Base-by-base conservation (phyloP, 805 yeast species). In the Candida ulmi region DNA sequence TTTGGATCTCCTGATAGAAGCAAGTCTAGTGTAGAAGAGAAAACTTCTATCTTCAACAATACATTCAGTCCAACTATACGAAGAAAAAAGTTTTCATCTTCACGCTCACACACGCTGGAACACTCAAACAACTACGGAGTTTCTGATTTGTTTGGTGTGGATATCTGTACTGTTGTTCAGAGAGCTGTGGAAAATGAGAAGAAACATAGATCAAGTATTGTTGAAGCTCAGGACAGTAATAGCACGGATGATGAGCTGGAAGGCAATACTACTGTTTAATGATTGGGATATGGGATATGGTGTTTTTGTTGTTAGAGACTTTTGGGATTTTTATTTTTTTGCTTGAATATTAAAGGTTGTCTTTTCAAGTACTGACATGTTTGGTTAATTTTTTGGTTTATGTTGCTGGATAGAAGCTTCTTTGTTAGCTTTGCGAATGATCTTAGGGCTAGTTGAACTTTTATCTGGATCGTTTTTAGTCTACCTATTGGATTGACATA, bases 141-240 rank as follows among this genome's bases (percentile, higher is more conserved):
- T 30, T 40, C 44, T 35, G 78, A 76, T 52, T 67, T 75, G 30
- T 76, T 75, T 56, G 82, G 82, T 9, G 78, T 76, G 35, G 82
- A 76, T 52, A 63, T 76, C 26, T 70, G 74, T 45, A 65, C 74
- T 30, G 73, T 71, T 18, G 68, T 71, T 5, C 58, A 65, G 41
- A 55, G 76, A n/a, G 76, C 74, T 7, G 66, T 65, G 29, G 69
- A 61, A 33, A 50, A 47, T 35, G 58, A 41, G 19, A 48, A 36
- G 24, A n/a, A 35, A 17, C 33, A 30, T 19, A 35, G n/a, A 28
- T 27, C n/a, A 23, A 29, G 12, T 18, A 37, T 19, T 27, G 30
- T 19, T 17, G 28, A 13, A 4, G 15, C 25, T 5, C 35, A 32
- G 8, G 27, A 27, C 16, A 26, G 35, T 9, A 27, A 30, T 15